Percentiles rank a stretch among this genome's conserved stretches.
Conservation (phyloP, 1,284 basidiomycete species). For the Peniophora sp. region DNA sequence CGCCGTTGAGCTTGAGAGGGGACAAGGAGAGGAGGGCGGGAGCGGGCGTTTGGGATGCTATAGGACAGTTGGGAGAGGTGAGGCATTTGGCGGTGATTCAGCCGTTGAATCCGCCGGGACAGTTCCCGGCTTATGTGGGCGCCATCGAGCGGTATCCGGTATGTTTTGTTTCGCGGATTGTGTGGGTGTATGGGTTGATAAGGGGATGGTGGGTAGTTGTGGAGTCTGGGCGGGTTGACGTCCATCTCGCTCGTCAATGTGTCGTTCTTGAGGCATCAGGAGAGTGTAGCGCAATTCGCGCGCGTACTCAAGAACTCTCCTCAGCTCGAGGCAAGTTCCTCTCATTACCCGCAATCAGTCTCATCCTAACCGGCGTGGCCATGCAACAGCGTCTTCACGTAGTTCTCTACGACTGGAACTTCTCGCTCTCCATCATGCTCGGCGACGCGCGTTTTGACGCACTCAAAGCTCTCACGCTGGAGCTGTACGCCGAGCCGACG, state of each 20-base stretch:
- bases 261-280: slow-evolving; percentile 3
- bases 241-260: slow-evolving; percentile 5
- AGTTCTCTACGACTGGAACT: slow-evolving; percentile 2
- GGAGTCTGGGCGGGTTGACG: slow-evolving; percentile 7
- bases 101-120: neutral
- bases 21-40: slow-evolving; percentile 1
- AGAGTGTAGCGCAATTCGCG: slow-evolving; percentile 5
- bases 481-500: slow-evolving; percentile 4
- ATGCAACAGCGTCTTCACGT: slow-evolving; percentile 2
- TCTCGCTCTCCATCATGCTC: slow-evolving; percentile 4
- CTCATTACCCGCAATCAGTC: neutral
- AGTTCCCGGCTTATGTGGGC: neutral
- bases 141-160: slow-evolving; percentile 2
- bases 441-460: slow-evolving; percentile 1
- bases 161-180: neutral
- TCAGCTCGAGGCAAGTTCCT: slow-evolving; percentile 5
- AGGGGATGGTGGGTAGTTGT: slow-evolving; percentile 5
- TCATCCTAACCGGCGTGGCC: neutral
- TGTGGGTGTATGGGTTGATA: neutral
- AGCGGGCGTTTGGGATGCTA: neutral
- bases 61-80: neutral
- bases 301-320: slow-evolving; percentile 7
- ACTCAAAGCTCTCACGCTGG: slow-evolving; percentile 3
- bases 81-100: slow-evolving; percentile 5
- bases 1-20: neutral